Conservation (phyloP, 352 stramenopile species). For the Pythium pyrilobum region DNA sequence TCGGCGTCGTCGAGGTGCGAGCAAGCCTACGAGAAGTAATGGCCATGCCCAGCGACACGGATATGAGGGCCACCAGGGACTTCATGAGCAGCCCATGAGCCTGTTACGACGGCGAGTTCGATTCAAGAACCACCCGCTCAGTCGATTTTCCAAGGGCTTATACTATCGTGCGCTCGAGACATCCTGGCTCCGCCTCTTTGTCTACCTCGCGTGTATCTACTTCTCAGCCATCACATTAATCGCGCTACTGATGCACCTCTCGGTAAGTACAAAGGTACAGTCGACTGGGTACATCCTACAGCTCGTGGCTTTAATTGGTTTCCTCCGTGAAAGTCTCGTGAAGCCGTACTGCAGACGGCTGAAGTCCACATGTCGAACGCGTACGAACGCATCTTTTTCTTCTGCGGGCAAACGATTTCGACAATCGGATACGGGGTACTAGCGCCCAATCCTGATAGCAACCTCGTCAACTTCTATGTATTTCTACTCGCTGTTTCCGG, state of each 20-base stretch:
- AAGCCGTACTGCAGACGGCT: constrained; percentile 19
- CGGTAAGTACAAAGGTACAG: constrained; percentile 39
- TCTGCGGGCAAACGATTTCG: constrained; percentile 57
- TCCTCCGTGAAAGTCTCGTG: neutral
- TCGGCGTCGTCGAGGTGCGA: neutral
- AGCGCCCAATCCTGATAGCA: constrained; percentile 35
- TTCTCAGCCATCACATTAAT: constrained; percentile 31
- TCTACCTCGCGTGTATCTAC: constrained; percentile 34
- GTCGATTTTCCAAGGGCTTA: constrained; percentile 35
- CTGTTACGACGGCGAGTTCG: constrained; percentile 27
- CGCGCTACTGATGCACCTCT: constrained; percentile 35
- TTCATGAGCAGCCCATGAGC: constrained; percentile 31
- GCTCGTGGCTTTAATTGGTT: neutral
- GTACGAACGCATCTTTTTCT: constrained; percentile 47
- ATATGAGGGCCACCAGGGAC: constrained; percentile 9
- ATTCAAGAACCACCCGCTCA: constrained; percentile 41
- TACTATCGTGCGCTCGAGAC: constrained; percentile 48
- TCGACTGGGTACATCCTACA: no score
- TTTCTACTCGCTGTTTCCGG: constrained; percentile 42
- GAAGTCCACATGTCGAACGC: constrained; percentile 6
- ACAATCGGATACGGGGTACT: constrained; percentile 48
- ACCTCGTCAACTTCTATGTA: constrained; percentile 58
- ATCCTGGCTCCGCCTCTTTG: constrained; percentile 35
- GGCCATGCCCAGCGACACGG: constrained; percentile 5
- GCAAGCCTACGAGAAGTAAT: neutral